A percentile compares a stretch with the other conserved stretches of the same genome.
These are phyloP conservation scores for Aspergillus ruber DNA, from an alignment of 2,329 filamentous ascomycete genomes.

Conservation along the genomic window DNA sequence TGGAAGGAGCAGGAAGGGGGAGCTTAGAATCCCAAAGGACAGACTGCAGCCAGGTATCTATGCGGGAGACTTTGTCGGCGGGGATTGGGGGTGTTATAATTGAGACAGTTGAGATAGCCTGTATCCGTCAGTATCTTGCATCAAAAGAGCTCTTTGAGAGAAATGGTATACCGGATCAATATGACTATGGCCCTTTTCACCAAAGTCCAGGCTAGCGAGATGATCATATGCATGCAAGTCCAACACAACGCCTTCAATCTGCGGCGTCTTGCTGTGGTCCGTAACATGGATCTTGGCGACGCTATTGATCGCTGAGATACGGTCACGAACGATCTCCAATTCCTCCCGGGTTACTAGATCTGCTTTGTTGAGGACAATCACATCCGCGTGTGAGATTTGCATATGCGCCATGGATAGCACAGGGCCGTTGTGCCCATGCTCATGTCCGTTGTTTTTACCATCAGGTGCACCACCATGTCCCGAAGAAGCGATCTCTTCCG, in stretches of 20 bases:
- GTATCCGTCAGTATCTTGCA: slow-evolving; percentile 1
- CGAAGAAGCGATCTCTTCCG: slow-evolving; percentile 29
- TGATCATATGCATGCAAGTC: slow-evolving; percentile 91
- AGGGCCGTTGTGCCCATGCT: slow-evolving; percentile 47
- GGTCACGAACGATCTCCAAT: slow-evolving; percentile 60
- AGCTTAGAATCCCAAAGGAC: slow-evolving; percentile 67
- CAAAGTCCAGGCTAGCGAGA: slow-evolving; percentile 65
- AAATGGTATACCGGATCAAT: slow-evolving; percentile 63
- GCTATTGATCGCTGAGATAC: slow-evolving; percentile 81
- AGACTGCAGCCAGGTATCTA: slow-evolving; percentile 77
- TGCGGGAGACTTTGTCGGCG: slow-evolving; percentile 49
- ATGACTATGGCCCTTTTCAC: slow-evolving; percentile 76
- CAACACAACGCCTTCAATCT: slow-evolving; percentile 77
- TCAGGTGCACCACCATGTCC: slow-evolving; percentile 25
- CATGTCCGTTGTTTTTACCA: slow-evolving; percentile 41
- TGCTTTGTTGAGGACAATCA: slow-evolving; percentile 88
- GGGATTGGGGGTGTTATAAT: slow-evolving; percentile 60
- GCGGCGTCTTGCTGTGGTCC: slow-evolving; percentile 68
- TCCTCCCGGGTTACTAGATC: slow-evolving; percentile 71
- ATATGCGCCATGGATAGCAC: slow-evolving; percentile 87
- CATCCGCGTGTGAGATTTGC: slow-evolving; percentile 94
- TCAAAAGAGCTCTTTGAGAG: background rate
- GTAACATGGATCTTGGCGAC: slow-evolving; percentile 80
- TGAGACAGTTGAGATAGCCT: slow-evolving; percentile 80
- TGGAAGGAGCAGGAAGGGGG: slow-evolving; percentile 20